A percentile compares a stretch with the other conserved stretches of the same genome.
Conservation (phyloP, 2,329 filamentous ascomycete species). For the Exophiala spinifera region DNA sequence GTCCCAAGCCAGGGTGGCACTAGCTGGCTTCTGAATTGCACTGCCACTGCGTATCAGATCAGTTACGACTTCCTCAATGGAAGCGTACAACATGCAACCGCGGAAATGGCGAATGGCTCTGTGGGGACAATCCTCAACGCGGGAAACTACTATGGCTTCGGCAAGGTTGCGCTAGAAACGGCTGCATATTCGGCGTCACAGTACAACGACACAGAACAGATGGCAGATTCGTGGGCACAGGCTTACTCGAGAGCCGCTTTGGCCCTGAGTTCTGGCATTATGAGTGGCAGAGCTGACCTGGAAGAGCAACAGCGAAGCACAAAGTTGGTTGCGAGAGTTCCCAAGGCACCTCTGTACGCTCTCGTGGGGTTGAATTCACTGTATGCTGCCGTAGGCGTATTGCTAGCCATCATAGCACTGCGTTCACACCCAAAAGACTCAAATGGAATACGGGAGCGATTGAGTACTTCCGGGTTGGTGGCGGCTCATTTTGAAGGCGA, state of each 20-base stretch:
- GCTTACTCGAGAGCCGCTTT: constrained; percentile 9
- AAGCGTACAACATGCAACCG: constrained; percentile 1
- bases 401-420: constrained; percentile 2
- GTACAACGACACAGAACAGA: neutral
- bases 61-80: constrained; percentile 26
- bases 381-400: constrained; percentile 12
- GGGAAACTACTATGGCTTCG: neutral
- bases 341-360: constrained; percentile 15
- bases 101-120: constrained; percentile 4
- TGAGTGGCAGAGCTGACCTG: neutral
- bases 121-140: constrained; percentile 1
- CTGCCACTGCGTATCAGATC: constrained; percentile 28
- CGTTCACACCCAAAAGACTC: constrained; percentile 2
- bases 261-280: constrained; percentile 6
- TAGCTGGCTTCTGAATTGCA: constrained; percentile 24
- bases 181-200: constrained; percentile 3
- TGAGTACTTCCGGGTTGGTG: constrained; percentile 1
- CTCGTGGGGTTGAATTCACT: constrained; percentile 11
- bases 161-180: constrained; percentile 1
- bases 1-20: constrained; percentile 9
- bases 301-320: constrained; percentile 8
- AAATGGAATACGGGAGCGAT: neutral
- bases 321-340: constrained; percentile 12
- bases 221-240: constrained; percentile 12
- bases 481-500: neutral